Evolutionary conservation across 202 grass and related monocot species (phyloP).

Genomic region (Setaria viridis): DNA sequence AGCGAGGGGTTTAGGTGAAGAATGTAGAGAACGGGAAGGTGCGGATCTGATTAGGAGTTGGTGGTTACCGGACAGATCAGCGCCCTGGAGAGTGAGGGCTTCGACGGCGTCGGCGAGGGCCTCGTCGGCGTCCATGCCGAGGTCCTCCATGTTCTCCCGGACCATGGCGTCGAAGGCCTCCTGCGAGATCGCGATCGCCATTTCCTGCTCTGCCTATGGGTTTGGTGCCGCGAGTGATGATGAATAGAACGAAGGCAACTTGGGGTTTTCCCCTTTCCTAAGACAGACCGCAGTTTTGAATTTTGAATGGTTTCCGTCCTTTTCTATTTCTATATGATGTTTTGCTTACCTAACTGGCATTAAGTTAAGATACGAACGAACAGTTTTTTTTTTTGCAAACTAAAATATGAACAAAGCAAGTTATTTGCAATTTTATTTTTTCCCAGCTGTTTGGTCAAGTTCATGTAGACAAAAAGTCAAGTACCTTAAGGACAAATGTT

Average conservation of each 20-base stretch:
- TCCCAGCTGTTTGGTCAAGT: background rate
- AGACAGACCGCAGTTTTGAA: background rate
- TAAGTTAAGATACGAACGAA: too few relatives aligned
- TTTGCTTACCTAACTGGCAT: too few relatives aligned
- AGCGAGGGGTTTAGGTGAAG: slow-evolving; percentile 13
- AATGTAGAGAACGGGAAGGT: background rate
- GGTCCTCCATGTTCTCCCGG: slow-evolving; percentile 93
- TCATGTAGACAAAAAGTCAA: too few relatives aligned
- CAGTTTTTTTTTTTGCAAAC: background rate
- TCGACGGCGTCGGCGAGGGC: slow-evolving; percentile 89
- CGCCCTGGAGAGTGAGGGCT: slow-evolving; percentile 83
- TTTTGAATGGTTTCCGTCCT: background rate
- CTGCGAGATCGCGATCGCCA: slow-evolving; percentile 85
- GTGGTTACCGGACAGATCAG: slow-evolving; percentile 70
- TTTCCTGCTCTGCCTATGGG: slow-evolving; percentile 42
- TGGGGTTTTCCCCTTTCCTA: background rate
- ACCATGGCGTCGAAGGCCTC: slow-evolving; percentile 87
- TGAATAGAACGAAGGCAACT: background rate
- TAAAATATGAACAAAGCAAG: background rate
- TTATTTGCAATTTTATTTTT: background rate
- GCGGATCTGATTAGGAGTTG: slow-evolving; percentile 35
- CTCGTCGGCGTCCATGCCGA: slow-evolving; percentile 92
- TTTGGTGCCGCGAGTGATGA: background rate
- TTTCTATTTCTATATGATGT: too few relatives aligned
- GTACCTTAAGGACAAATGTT: too few relatives aligned